A percentile compares a stretch with the other conserved stretches of the same genome.
Conservation (phyloP, 495 filamentous ascomycete genomes). For the Neurospora sp. region DNA sequence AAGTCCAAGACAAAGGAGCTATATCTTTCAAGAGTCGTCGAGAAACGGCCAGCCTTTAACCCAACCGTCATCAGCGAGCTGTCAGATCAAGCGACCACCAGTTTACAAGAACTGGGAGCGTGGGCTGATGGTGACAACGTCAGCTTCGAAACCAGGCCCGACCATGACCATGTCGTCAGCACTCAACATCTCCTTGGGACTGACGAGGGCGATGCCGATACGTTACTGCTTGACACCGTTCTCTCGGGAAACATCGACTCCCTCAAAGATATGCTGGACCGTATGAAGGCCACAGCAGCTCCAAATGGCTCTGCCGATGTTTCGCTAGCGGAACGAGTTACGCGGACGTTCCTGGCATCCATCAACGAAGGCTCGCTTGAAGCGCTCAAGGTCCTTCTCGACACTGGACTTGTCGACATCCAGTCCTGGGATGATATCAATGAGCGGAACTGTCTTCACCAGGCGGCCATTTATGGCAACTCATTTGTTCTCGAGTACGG, state of each 20-base stretch:
- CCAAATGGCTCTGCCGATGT: constrained; percentile 29
- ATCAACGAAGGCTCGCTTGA: constrained; percentile 77
- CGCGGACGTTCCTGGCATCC: constrained; percentile 77
- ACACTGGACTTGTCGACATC: constrained; percentile 74
- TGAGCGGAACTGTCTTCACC: constrained; percentile 89
- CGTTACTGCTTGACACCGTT: constrained; percentile 78
- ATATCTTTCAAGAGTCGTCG: constrained; percentile 89
- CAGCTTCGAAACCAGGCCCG: constrained; percentile 53
- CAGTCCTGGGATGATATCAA: constrained; percentile 94
- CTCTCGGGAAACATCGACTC: constrained; percentile 59
- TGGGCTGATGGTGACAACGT: constrained; percentile 96
- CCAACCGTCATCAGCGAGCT: constrained; percentile 90
- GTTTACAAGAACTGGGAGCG: constrained; percentile 81
- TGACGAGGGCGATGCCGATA: constrained; percentile 80
- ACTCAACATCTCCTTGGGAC: constrained; percentile 53
- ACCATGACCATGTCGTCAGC: constrained; percentile 49
- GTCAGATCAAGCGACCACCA: constrained; percentile 91
- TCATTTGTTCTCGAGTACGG: constrained; percentile 65
- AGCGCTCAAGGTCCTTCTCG: constrained; percentile 63
- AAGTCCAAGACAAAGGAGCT: constrained; percentile 98
- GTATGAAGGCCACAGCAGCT: constrained; percentile 35
- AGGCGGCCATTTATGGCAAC: constrained; percentile 84
- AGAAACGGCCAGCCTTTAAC: constrained; percentile 98
- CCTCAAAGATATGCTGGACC: constrained; percentile 38
- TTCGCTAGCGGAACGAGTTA: constrained; percentile 57